A percentile compares a stretch with the other conserved stretches of the same genome.
Evolutionary conservation across 2,329 filamentous ascomycete species (phyloP).

Genomic region (Phaeosphaeria sp.): DNA sequence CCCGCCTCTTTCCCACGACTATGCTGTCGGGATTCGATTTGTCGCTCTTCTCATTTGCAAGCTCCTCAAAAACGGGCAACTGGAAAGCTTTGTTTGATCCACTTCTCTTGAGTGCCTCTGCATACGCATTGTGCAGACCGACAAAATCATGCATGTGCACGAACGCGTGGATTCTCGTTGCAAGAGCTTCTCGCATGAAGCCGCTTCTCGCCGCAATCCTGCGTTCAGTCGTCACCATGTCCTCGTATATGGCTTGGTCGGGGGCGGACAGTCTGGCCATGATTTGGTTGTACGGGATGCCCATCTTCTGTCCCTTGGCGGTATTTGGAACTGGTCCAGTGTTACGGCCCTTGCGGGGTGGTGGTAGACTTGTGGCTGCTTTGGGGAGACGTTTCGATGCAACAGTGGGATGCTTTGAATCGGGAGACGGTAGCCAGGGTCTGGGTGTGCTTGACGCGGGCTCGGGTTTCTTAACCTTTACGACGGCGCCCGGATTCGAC

Average conservation of each 20-base stretch:
- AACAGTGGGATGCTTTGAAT: neutral
- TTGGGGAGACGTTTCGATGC: neutral
- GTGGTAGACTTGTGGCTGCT: no score
- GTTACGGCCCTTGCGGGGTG: neutral
- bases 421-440: neutral
- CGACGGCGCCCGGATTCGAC: neutral
- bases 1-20: neutral
- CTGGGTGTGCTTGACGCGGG: no score
- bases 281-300: neutral
- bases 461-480: no score
- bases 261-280: neutral
- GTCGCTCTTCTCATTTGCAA: neutral
- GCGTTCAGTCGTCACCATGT: neutral
- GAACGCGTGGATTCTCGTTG: neutral
- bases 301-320: neutral
- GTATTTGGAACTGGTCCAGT: neutral
- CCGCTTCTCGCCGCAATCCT: neutral
- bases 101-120: neutral
- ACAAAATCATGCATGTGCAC: conserved; percentile 2
- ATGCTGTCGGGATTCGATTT: no score
- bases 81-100: conserved; percentile 1
- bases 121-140: conserved; percentile 6
- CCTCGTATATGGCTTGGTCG: neutral
- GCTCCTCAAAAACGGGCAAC: conserved; percentile 6
- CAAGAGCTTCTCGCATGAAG: neutral